Evolutionary conservation across 306 rosid genomes (phyloP).

Genomic region (Quercus dentata): DNA sequence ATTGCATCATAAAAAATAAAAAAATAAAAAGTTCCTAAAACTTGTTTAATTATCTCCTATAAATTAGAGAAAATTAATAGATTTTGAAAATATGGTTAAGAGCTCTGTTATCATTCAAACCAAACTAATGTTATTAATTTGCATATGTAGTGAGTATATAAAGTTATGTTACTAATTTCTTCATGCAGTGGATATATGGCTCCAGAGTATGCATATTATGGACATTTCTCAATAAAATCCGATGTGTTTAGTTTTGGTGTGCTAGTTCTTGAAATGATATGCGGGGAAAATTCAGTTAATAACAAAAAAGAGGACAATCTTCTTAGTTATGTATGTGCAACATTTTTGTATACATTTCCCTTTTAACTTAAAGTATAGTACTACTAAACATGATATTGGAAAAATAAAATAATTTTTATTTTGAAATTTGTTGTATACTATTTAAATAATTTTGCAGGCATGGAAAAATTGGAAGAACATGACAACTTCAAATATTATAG

Average conservation of each 20-base stretch:
- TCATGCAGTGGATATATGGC: conserved; percentile 8
- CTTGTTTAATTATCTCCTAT: too few relatives aligned
- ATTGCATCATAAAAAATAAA: too few relatives aligned
- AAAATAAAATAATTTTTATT: too few relatives aligned
- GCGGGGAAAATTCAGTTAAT: conserved; percentile 4
- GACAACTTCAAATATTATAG: background rate
- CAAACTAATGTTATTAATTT: background rate
- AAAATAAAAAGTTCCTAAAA: too few relatives aligned
- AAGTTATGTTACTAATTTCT: background rate
- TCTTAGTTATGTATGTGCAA: conserved; percentile 26
- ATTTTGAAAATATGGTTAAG: too few relatives aligned
- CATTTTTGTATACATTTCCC: too few relatives aligned
- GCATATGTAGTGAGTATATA: background rate
- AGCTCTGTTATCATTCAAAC: too few relatives aligned
- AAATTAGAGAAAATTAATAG: too few relatives aligned
- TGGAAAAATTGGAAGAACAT: conserved; percentile 7
- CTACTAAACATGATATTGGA: too few relatives aligned
- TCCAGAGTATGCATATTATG: conserved; percentile 6
- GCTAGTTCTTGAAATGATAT: background rate
- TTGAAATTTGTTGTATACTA: fast-evolving
- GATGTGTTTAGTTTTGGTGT: background rate
- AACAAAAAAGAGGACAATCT: conserved; percentile 21
- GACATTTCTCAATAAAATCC: conserved; percentile 1
- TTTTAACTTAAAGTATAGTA: too few relatives aligned
- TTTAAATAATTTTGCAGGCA: background rate